Conservation (phyloP, 768 basidiomycete genomes). For the Phlebiopsis gigantea region DNA sequence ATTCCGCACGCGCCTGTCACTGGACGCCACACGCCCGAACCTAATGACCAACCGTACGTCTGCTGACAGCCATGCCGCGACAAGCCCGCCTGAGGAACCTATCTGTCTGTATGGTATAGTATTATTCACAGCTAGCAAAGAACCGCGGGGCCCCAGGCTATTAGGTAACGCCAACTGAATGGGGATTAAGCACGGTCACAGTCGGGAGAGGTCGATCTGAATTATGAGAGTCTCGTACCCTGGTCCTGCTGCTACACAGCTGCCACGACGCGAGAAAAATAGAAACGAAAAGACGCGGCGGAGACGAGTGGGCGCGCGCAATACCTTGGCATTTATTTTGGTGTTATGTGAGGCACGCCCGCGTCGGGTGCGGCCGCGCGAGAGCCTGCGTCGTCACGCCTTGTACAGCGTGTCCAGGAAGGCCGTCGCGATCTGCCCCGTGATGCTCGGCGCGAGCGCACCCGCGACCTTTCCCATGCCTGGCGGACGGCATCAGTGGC, state of each 20-base stretch:
- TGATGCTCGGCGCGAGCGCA: conserved; percentile 69
- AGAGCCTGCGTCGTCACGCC: conserved; percentile 36
- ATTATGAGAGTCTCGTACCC: background rate
- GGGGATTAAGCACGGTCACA: background rate
- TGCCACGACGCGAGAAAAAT: background rate
- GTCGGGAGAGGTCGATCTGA: background rate
- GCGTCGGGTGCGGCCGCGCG: background rate
- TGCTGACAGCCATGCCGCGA: background rate
- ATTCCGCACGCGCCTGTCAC: background rate
- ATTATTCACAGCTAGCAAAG: background rate
- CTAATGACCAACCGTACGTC: background rate
- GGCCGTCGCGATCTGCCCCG: conserved; percentile 68
- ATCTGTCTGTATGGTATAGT: too few relatives aligned
- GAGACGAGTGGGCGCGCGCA: background rate
- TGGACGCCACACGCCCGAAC: background rate
- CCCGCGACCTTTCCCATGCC: conserved; percentile 80
- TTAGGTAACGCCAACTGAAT: background rate
- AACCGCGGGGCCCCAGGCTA: background rate
- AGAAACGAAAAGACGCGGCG: background rate
- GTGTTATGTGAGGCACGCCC: background rate
- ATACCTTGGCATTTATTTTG: background rate
- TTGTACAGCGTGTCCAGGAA: conserved; percentile 84
- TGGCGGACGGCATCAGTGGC: conserved; percentile 22
- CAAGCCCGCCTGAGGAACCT: too few relatives aligned
- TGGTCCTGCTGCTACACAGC: background rate